Evolutionary conservation across 2,329 filamentous ascomycete species (phyloP).

Genomic region (Parasarocladium wereldwijsianum): DNA sequence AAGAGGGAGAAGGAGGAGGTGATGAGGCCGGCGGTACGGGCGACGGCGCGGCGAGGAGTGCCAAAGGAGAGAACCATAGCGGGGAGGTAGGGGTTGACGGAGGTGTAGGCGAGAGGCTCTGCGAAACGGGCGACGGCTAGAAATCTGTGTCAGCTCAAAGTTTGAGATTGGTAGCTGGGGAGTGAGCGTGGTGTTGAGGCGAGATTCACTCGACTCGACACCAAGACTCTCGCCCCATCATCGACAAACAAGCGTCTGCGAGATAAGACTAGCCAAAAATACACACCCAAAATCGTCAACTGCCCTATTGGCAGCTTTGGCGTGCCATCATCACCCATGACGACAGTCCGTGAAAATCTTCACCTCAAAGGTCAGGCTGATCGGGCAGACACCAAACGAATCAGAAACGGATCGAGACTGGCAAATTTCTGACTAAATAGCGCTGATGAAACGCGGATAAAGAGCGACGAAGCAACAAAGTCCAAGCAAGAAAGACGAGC

Average conservation of each 20-base stretch:
- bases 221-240: constrained; percentile 1
- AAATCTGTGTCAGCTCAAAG: constrained; percentile 5
- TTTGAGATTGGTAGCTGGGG: neutral
- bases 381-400: too few relatives aligned
- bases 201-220: neutral
- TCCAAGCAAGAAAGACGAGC: too few relatives aligned
- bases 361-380: too few relatives aligned
- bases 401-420: too few relatives aligned
- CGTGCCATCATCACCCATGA: constrained; percentile 9
- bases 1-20: constrained; percentile 58
- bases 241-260: constrained; percentile 1
- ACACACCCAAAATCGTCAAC: constrained; percentile 61
- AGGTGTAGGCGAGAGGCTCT: constrained; percentile 59
- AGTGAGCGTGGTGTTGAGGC: constrained; percentile 1
- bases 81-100: constrained; percentile 55
- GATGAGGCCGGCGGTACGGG: constrained; percentile 66
- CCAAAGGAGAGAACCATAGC: constrained; percentile 77
- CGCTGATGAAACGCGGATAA: too few relatives aligned
- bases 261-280: neutral
- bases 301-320: constrained; percentile 64
- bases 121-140: constrained; percentile 64
- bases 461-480: too few relatives aligned
- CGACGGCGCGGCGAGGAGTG: constrained; percentile 54
- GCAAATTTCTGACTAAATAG: too few relatives aligned
- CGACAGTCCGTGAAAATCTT: too few relatives aligned